Percentiles rank a stretch among this genome's conserved stretches.
These are phyloP conservation scores for Saccharomycopsis hybrid DNA, from an alignment of 1,139 yeast species.

Conservation along the genomic window DNA sequence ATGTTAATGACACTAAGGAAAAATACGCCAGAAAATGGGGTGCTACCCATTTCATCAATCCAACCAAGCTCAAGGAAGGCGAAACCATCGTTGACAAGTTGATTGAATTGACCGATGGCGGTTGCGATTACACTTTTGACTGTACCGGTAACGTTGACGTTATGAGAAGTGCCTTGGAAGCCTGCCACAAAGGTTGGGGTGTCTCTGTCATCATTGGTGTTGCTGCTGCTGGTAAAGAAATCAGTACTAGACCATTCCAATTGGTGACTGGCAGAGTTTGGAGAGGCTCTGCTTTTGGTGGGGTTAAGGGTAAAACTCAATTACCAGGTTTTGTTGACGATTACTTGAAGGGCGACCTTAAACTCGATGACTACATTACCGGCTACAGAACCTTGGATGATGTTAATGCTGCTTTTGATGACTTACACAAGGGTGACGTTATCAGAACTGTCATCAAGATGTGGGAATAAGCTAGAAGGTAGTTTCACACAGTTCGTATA, in stretches of 20 bases:
- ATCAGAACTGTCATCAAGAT: conserved; percentile 80
- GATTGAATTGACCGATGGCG: conserved; percentile 91
- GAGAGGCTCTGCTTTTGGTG: conserved; percentile 98
- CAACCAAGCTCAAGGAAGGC: conserved; percentile 65
- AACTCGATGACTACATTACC: conserved; percentile 93
- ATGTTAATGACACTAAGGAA: conserved; percentile 76
- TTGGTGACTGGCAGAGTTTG: conserved; percentile 97
- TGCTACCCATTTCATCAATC: conserved; percentile 91
- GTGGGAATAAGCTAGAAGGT: conserved; percentile 20
- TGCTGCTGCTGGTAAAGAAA: conserved; percentile 97
- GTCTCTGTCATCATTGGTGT: conserved; percentile 91
- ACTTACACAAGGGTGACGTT: conserved; percentile 91
- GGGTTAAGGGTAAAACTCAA: conserved; percentile 95
- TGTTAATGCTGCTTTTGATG: conserved; percentile 87
- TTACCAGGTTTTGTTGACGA: conserved; percentile 86
- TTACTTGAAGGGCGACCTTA: conserved; percentile 73
- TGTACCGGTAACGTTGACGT: conserved; percentile 95
- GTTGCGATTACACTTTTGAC: conserved; percentile 91
- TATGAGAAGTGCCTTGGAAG: conserved; percentile 93
- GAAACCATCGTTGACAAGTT: conserved; percentile 76
- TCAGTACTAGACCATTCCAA: conserved; percentile 96
- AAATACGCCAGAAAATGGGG: conserved; percentile 87
- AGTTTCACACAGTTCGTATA: no score
- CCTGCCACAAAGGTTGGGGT: conserved; percentile 99
- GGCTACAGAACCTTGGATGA: conserved; percentile 73